phyloP scores from a whole-genome alignment of 495 filamentous ascomycete species.

The Hapsidospora chrysogenum region DNA sequence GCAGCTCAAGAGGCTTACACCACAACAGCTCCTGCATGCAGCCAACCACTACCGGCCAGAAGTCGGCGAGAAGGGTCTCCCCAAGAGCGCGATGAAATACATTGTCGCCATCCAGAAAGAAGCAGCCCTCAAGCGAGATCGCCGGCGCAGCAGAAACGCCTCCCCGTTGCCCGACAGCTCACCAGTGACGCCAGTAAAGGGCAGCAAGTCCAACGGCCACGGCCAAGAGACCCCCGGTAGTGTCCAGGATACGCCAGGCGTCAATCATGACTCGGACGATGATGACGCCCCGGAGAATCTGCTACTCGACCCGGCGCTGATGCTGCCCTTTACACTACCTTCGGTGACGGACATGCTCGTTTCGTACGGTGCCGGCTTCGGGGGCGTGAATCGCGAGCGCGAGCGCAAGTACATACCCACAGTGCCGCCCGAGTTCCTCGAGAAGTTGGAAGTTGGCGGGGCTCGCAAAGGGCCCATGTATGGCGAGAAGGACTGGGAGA shows the following conservation, averaged over 20 bases:
- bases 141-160: constrained; percentile 17
- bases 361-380: constrained; percentile 86
- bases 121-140: constrained; percentile 35
- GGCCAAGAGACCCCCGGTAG: constrained; percentile 12
- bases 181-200: constrained; percentile 22
- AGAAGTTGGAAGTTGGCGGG: constrained; percentile 57
- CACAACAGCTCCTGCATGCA: constrained; percentile 81
- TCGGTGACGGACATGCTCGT: constrained; percentile 96
- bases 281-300: constrained; percentile 49
- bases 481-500: constrained; percentile 32
- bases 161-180: constrained; percentile 19
- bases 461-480: constrained; percentile 19
- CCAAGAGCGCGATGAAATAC: constrained; percentile 74
- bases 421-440: constrained; percentile 83
- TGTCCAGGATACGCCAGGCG: constrained; percentile 9
- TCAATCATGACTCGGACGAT: constrained; percentile 26
- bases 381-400: constrained; percentile 77
- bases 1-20: constrained; percentile 69
- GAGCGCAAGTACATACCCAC: constrained; percentile 95
- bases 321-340: constrained; percentile 85
- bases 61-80: constrained; percentile 84
- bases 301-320: constrained; percentile 74
- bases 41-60: constrained; percentile 87
- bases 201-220: constrained; percentile 12
- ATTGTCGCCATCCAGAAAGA: constrained; percentile 68